Conservation (phyloP, 306 rosid species). For the Lagenaria siceraria region DNA sequence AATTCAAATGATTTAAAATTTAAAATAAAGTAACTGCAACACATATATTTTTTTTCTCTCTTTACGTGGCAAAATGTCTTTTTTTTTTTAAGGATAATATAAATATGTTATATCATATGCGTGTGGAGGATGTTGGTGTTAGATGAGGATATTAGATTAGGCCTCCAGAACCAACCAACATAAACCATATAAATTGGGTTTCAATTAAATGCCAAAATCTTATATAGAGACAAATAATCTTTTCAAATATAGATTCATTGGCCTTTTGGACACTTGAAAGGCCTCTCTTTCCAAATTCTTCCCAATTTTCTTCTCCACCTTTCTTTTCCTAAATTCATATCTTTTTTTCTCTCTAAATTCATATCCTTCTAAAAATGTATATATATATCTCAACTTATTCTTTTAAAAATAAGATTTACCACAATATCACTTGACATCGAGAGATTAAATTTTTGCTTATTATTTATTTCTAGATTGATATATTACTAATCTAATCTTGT, state of each 20-base stretch:
- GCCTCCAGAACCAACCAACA: not conserved
- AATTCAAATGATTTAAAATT: too few species aligned
- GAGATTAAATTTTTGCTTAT: too few species aligned
- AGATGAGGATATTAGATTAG: constrained; percentile 1
- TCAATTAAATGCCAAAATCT: not conserved
- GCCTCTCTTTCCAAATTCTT: not conserved
- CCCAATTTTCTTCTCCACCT: not conserved
- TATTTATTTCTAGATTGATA: too few species aligned
- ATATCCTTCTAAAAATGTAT: too few species aligned
- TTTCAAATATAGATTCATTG: not conserved
- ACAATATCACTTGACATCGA: too few species aligned
- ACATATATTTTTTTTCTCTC: too few species aligned
- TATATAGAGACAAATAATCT: not conserved
- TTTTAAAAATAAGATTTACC: too few species aligned
- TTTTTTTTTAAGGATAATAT: not conserved
- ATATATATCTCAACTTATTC: too few species aligned
- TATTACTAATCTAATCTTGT: too few species aligned
- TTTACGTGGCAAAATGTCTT: not conserved
- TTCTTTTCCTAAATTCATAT: too few species aligned
- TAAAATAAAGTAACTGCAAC: too few species aligned
- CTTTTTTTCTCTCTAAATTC: too few species aligned
- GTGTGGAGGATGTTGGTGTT: not conserved
- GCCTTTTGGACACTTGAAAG: not conserved
- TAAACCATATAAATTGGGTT: not conserved
- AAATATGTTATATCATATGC: not conserved